Conservation (phyloP, 2,329 filamentous ascomycete genomes). For the Colletotrichum sp. region DNA sequence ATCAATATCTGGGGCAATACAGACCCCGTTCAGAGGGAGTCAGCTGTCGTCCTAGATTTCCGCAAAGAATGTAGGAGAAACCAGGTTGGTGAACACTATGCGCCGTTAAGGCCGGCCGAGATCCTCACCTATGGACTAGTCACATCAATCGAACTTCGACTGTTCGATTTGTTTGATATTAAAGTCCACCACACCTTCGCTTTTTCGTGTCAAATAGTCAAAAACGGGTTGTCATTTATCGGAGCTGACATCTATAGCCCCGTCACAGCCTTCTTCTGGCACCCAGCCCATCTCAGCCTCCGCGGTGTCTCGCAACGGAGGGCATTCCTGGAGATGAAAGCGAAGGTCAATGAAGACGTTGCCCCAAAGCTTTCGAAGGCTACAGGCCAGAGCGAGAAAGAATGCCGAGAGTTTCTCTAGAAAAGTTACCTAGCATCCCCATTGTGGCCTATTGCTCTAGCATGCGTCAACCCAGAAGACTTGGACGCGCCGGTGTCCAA, state of each 20-base stretch:
- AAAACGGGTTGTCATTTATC: background rate
- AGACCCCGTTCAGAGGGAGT: too few species aligned
- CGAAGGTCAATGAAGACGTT: background rate
- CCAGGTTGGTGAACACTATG: background rate
- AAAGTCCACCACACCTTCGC: background rate
- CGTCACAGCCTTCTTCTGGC: background rate
- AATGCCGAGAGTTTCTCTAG: background rate
- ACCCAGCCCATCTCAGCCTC: background rate
- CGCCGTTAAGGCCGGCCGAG: fast-evolving
- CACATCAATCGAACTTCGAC: background rate
- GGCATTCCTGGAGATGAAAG: background rate
- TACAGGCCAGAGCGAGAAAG: background rate
- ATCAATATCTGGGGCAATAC: too few species aligned
- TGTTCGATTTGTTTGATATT: background rate
- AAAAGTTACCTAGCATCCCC: background rate
- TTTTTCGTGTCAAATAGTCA: fast-evolving
- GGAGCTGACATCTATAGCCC: background rate
- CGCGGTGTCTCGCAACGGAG: background rate
- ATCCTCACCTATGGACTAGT: background rate
- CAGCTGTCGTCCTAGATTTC: background rate
- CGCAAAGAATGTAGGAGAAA: background rate
- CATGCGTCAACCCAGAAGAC: background rate
- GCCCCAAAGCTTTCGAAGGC: background rate
- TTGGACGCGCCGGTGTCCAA: background rate
- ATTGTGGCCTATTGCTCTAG: background rate